These are phyloP conservation scores for Fusarium sulawesiense DNA, from an alignment of 2,329 filamentous ascomycete genomes.

Conservation along the genomic window DNA sequence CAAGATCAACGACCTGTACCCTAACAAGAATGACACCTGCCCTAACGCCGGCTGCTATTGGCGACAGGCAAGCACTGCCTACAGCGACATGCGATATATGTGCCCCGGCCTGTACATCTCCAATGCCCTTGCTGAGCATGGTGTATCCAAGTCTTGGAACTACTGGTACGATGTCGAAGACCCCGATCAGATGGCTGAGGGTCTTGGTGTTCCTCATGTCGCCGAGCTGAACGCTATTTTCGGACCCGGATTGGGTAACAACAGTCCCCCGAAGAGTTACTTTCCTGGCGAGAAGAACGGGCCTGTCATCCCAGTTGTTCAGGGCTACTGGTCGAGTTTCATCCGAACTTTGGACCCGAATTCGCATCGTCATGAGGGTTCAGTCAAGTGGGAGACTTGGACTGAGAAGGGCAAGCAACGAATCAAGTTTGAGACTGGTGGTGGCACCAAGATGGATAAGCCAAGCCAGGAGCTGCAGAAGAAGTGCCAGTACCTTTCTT, in stretches of 20 bases:
- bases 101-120: slow-evolving; percentile 51
- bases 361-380: slow-evolving; percentile 44
- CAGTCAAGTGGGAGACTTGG: slow-evolving; percentile 58
- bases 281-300: slow-evolving; percentile 63
- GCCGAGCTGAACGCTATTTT: slow-evolving; percentile 75
- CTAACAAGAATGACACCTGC: slow-evolving; percentile 51
- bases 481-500: slow-evolving; percentile 42
- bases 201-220: slow-evolving; percentile 74
- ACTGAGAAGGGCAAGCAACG: slow-evolving; percentile 44
- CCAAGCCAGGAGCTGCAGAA: slow-evolving; percentile 41
- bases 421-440: slow-evolving; percentile 55
- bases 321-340: slow-evolving; percentile 81
- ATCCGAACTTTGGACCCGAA: slow-evolving; percentile 76
- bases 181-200: slow-evolving; percentile 60
- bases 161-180: slow-evolving; percentile 79
- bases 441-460: slow-evolving; percentile 55
- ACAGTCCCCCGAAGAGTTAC: slow-evolving; percentile 65
- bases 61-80: slow-evolving; percentile 52
- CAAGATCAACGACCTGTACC: slow-evolving; percentile 51
- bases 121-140: slow-evolving; percentile 46
- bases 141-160: slow-evolving; percentile 65
- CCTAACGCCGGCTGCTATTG: slow-evolving; percentile 51
- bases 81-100: slow-evolving; percentile 52
- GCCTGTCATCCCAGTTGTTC: slow-evolving; percentile 68
- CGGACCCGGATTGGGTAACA: slow-evolving; percentile 66